A percentile compares a stretch with the other conserved stretches of the same genome.
Conservation (phyloP, 176 grass and related monocot genomes). For the Aegilops tauschii region DNA sequence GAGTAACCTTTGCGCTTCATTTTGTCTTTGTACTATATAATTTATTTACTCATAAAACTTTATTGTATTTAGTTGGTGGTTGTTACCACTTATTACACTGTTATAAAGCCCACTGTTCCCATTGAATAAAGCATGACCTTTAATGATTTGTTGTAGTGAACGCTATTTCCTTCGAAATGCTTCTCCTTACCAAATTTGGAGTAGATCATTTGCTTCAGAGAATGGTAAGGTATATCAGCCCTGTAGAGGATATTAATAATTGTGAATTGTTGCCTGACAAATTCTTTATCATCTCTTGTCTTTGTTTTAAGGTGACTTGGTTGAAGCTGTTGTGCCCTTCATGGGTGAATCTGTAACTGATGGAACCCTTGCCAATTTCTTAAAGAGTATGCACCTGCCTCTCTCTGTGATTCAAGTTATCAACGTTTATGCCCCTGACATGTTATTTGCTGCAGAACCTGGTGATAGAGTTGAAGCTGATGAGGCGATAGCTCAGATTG, state of each 20-base stretch:
- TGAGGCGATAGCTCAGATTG: constrained; percentile 84
- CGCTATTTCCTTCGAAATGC: constrained; percentile 49
- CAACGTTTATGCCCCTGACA: constrained; percentile 6
- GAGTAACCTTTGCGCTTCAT: neutral
- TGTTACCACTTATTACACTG: neutral
- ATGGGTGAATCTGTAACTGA: constrained; percentile 25
- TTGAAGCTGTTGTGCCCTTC: constrained; percentile 24
- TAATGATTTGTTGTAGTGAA: constrained; percentile 21
- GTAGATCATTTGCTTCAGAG: constrained; percentile 67
- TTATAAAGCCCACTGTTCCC: neutral
- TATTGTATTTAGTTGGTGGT: neutral
- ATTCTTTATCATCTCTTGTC: constrained; percentile 7
- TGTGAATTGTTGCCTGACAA: constrained; percentile 14
- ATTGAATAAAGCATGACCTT: neutral
- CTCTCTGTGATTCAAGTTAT: neutral
- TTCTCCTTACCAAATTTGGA: constrained; percentile 63
- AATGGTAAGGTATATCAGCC: constrained; percentile 42
- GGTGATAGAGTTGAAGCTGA: constrained; percentile 69
- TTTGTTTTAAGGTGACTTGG: constrained; percentile 54
- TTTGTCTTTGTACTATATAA: neutral
- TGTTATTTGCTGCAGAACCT: constrained; percentile 52
- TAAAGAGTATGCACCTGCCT: constrained; percentile 36
- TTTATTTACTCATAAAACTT: neutral
- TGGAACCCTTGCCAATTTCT: constrained; percentile 22
- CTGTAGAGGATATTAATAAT: constrained; percentile 2